A percentile compares a stretch with the other conserved stretches of the same genome.
Conservation (phyloP, 1,284 basidiomycete genomes). For the Rhodotorula sp. region DNA sequence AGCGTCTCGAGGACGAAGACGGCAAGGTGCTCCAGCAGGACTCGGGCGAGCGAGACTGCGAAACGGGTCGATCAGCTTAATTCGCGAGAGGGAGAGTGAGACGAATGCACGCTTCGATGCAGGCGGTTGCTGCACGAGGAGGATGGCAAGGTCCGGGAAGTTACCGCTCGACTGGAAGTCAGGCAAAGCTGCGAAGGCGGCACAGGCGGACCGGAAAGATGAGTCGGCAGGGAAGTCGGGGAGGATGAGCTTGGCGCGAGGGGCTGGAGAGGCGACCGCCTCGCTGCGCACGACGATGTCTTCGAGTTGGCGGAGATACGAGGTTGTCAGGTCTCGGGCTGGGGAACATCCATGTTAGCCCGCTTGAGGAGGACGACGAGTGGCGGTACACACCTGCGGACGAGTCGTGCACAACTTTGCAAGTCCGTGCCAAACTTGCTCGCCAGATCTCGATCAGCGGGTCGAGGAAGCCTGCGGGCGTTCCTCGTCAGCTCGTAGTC, state of each 20-base stretch:
- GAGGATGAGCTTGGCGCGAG: neutral
- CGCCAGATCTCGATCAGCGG: slow-evolving; percentile 16
- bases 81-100: neutral
- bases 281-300: neutral
- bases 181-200: neutral
- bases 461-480: slow-evolving; percentile 2
- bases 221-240: neutral
- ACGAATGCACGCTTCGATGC: slow-evolving; percentile 10
- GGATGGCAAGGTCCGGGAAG: slow-evolving; percentile 18
- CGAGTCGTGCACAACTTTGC: neutral
- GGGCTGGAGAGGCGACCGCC: neutral
- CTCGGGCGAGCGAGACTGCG: slow-evolving; percentile 25
- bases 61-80: no score
- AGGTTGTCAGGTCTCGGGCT: neutral
- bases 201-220: neutral
- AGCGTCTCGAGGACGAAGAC: slow-evolving; percentile 6
- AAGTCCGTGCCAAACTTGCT: neutral
- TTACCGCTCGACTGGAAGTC: neutral
- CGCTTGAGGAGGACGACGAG: neutral
- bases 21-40: slow-evolving; percentile 30
- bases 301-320: slow-evolving; percentile 2
- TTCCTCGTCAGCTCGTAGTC: neutral
- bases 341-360: neutral
- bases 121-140: slow-evolving; percentile 18
- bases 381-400: neutral